Evolutionary conservation across 2,329 filamentous ascomycete genomes (phyloP), one percentile per base, ranked within the genome.

Genomic region (Hymenoscyphus salicellus): DNA sequence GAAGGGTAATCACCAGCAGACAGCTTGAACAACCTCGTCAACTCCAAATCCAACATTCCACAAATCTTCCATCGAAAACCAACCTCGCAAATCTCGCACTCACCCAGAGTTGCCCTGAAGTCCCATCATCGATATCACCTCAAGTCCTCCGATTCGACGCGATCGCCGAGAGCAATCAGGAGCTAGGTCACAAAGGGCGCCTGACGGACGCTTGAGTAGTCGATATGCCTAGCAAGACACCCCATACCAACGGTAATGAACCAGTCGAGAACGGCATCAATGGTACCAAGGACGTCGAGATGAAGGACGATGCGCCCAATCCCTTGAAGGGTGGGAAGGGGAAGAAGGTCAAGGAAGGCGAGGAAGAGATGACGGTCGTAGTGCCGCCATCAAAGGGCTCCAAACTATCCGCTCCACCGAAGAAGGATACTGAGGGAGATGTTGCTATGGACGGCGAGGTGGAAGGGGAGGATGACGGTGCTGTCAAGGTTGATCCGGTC

Each of bases 291-390:
- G 89, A 92, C 77, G 83, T 87, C 73, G 88, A 91, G 74, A 89
- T 89, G 86, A 88, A 85, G 76, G 87, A 89, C 75, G 84, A 85
- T 78, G 79, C 78, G 74, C 77, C 80, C 72, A 83, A 84, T 76
- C 79, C 80, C 74, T 79, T 83, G 73, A 90, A 90, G 80, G 79
- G 76, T 72, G 78, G 81, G 74, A 89, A 88, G 79, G 84, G 83
- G 72, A 89, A 89, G 80, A 87, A 87, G 79, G 74, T 76, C 23
- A 88, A 87, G 78, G 87, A 92, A 74, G 88, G 84, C 73, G 89
- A 91, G 72, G 88, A 88, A 65, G 89, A 92, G 81, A 92, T 92
- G 89, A 92, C 89, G 60, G 89, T 92, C 69, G 89, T 93, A 72
- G 89, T 92, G 55, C 89, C 90, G 62, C 89, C 88, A 64, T 85